phyloP scores from a whole-genome alignment of 371 early-diverging fungal species.

The Blastocladiella emersonii region DNA sequence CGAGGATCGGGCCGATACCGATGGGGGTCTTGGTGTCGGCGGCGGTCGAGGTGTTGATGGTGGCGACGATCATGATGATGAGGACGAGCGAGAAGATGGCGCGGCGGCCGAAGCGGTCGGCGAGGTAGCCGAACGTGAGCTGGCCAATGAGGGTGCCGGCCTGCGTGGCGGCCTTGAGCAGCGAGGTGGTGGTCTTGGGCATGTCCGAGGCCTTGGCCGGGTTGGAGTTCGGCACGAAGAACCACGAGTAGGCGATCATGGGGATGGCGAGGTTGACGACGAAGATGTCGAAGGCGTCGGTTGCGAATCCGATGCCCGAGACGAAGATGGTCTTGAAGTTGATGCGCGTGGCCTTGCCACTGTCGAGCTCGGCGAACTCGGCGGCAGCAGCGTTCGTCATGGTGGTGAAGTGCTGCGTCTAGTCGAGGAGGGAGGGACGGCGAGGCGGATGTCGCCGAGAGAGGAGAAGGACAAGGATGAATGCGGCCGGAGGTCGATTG shows the following conservation, averaged over 20 bases:
- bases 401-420: too few species aligned
- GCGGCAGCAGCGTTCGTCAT: too few species aligned
- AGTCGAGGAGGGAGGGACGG: too few species aligned
- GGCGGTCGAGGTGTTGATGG: constrained; percentile 64
- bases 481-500: too few species aligned
- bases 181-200: constrained; percentile 50
- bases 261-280: constrained; percentile 63
- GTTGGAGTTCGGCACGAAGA: constrained; percentile 18
- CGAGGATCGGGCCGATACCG: constrained; percentile 51
- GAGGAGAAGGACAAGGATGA: too few species aligned
- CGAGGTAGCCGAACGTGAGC: constrained; percentile 68
- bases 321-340: constrained; percentile 67
- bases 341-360: constrained; percentile 57
- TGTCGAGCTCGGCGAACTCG: too few species aligned
- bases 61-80: constrained; percentile 30
- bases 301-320: constrained; percentile 75
- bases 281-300: constrained; percentile 76
- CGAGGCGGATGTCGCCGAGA: too few species aligned
- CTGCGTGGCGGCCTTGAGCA: constrained; percentile 61
- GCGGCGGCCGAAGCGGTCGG: constrained; percentile 71
- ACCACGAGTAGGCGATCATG: constrained; percentile 69
- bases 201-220: constrained; percentile 15
- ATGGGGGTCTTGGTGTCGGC: constrained; percentile 49
- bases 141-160: constrained; percentile 76
- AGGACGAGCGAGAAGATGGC: not conserved